Evolutionary conservation across 495 filamentous ascomycete species (phyloP), one percentile per base, ranked within the genome.

Genomic region (Xylaria nigripes): DNA sequence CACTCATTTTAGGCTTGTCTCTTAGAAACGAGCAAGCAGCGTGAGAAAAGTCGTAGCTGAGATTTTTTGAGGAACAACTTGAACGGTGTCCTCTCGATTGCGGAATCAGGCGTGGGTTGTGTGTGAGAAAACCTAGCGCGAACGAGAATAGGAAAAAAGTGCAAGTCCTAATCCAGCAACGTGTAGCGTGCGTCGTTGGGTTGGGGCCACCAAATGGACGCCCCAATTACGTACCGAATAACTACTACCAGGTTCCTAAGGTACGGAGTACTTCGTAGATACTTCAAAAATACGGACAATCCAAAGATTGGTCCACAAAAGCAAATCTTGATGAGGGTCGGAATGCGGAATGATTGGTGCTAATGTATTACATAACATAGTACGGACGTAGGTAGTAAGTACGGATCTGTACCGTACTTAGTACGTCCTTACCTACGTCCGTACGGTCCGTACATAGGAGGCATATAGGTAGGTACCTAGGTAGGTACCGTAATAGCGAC

Each of bases 1-100:
- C 81, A 76, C 87, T 93, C 91, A 96, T 96, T 64, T 70, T 93
- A 82, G 79, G 58, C 44, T 64, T 55, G 61, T 49, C 46, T 55
- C 38, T 6, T 8, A 1, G 46, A 36, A 36, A 45, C 42, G 45
- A 55, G 53, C 40, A 40, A 38, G 38, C 36, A 19, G 38, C 8
- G 30, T 34, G 54, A 52, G 54, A 24, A 41, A 45, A 44, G 50
- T 49, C 32, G 47, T 23, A 36, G 30, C 36, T 43, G 8, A 48
- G 49, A 21, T 27, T 23, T 46, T 48, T 38, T 21, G 43, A 48
- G 16, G 18, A 32, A 24, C 50, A 12, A 40, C 36, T 40, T 19
- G 36, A 40, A 48, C 21, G 27, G 30, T 25, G 51, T 32, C 40
- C 32, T 48, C 34, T 57, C 41, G 25, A 27, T 44, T 40, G 51